A percentile compares a stretch with the other conserved stretches of the same genome.
Conservation (phyloP, 768 basidiomycete species). For the Psilocybe sp. region DNA sequence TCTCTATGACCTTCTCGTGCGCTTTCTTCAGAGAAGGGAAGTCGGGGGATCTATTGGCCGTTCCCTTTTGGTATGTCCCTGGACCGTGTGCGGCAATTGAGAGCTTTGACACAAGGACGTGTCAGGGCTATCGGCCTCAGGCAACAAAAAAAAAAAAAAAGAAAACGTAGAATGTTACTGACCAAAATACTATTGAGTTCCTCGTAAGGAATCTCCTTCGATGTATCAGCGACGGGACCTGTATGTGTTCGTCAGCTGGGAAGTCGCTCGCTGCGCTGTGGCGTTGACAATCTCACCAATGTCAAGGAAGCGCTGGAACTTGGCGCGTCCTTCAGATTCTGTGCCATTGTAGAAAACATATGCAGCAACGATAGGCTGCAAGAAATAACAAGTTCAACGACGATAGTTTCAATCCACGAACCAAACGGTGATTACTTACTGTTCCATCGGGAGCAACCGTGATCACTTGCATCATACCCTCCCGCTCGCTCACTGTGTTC, state of each 20-base stretch:
- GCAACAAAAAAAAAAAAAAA: no score
- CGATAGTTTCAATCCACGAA: neutral
- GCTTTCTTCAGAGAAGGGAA: conserved; percentile 23
- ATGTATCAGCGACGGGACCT: conserved; percentile 41
- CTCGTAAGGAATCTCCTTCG: conserved; percentile 47
- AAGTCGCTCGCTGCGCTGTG: neutral
- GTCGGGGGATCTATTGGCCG: conserved; percentile 27
- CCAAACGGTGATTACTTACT: conserved; percentile 19
- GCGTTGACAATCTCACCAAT: conserved; percentile 27
- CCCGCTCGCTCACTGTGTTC: conserved; percentile 31
- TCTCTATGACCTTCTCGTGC: conserved; percentile 25
- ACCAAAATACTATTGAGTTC: conserved; percentile 40
- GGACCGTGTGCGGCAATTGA: conserved; percentile 29
- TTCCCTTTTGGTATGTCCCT: conserved; percentile 41
- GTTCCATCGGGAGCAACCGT: conserved; percentile 35
- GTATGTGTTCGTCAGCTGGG: neutral
- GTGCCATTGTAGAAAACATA: conserved; percentile 49
- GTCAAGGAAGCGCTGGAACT: conserved; percentile 44
- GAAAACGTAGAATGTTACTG: neutral
- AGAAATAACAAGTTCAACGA: neutral
- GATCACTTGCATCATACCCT: conserved; percentile 32
- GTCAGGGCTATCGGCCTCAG: neutral
- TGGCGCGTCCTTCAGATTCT: conserved; percentile 41
- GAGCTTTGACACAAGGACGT: conserved; percentile 29
- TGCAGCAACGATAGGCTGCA: conserved; percentile 35